These are phyloP conservation scores for Macrophomina pseudophaseolina DNA, from an alignment of 2,329 filamentous ascomycete species.

Conservation along the genomic window DNA sequence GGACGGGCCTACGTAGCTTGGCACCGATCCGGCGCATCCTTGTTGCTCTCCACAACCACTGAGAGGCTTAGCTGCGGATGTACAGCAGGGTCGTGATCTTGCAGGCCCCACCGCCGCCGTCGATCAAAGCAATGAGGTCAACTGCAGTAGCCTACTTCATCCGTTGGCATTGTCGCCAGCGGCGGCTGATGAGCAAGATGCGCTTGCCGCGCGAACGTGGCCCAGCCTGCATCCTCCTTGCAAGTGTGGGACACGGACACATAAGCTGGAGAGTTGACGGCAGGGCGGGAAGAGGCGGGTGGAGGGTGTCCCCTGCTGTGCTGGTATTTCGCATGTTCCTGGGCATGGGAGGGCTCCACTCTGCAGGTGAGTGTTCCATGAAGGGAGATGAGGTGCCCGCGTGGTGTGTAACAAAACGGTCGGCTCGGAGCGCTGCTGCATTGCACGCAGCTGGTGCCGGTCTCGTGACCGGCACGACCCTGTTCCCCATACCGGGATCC, in stretches of 20 bases:
- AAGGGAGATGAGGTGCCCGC: not conserved
- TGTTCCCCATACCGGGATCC: not conserved
- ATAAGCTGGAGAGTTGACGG: not conserved
- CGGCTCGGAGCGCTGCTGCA: slow-evolving; percentile 15
- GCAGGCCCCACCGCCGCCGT: not conserved
- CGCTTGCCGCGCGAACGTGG: not conserved
- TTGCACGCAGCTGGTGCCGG: slow-evolving; percentile 5
- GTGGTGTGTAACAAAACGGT: not conserved
- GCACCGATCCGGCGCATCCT: slow-evolving; percentile 11
- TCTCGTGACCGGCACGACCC: slow-evolving; percentile 1
- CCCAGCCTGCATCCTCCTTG: not conserved
- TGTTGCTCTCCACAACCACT: not conserved
- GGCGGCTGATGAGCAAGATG: not conserved
- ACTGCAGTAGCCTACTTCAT: not conserved
- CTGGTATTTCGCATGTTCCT: not conserved
- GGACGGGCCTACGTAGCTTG: slow-evolving; percentile 1
- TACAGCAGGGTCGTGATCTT: not conserved
- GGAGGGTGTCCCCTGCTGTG: not conserved
- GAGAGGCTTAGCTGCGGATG: slow-evolving; percentile 23
- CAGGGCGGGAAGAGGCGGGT: not conserved
- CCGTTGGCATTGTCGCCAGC: not conserved
- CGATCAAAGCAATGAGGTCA: not conserved
- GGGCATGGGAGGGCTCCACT: not conserved
- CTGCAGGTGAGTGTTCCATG: not conserved
- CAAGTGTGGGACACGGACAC: not conserved